Conservation (phyloP, 2,329 filamentous ascomycete genomes). For the Metarhizium brunneum region DNA sequence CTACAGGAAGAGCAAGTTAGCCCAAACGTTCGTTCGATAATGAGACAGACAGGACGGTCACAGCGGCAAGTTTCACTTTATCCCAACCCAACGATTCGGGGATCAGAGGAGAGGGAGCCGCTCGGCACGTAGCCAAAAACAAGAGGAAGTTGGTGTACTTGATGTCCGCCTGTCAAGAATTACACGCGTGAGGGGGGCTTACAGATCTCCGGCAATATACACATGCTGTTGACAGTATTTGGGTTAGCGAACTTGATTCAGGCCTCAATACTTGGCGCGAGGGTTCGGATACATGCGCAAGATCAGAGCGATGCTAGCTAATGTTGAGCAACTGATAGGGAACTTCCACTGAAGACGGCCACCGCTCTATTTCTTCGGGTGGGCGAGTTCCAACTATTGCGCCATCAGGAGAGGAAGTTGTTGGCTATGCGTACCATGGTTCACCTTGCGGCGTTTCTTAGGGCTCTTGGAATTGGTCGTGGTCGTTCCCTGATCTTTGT, state of each 20-base stretch:
- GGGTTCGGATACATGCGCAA: background rate
- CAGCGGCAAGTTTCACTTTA: background rate
- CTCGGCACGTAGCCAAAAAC: background rate
- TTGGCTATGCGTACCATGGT: constrained; percentile 58
- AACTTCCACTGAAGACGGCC: background rate
- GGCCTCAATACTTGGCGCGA: background rate
- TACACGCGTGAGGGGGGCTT: constrained; percentile 37
- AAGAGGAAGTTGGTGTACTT: background rate
- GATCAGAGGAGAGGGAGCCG: background rate
- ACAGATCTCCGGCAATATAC: constrained; percentile 86
- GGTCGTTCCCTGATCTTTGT: background rate
- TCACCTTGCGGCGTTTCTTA: constrained; percentile 82
- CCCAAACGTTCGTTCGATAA: background rate
- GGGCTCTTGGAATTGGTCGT: constrained; percentile 41
- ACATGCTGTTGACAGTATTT: constrained; percentile 47
- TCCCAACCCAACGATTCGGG: background rate
- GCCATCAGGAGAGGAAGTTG: constrained; percentile 8
- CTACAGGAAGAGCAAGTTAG: constrained; percentile 31
- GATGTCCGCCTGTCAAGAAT: constrained; percentile 5
- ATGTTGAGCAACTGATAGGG: background rate
- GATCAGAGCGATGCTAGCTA: background rate
- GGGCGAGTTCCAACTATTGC: background rate
- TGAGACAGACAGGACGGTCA: background rate
- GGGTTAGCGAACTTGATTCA: background rate
- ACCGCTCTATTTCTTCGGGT: background rate